phyloP scores from a whole-genome alignment of 768 basidiomycete species.

The Calocybe gangraenosa region DNA sequence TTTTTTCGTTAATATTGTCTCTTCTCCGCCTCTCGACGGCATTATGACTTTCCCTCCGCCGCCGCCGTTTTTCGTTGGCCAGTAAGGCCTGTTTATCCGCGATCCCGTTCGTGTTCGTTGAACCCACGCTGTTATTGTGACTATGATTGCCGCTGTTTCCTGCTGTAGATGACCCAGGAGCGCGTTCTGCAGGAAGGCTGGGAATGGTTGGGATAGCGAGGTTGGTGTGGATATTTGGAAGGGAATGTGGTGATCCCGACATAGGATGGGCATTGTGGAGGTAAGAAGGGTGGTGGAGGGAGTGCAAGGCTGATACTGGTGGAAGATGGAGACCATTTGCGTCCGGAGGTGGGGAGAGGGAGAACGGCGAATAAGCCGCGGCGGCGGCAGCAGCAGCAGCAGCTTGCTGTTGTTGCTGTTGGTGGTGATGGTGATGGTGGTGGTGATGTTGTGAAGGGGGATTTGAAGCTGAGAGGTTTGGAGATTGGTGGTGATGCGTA shows the following conservation, averaged over 20 bases:
- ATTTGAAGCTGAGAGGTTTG: conserved; percentile 5
- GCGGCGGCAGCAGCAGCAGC: background rate
- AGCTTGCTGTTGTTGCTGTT: background rate
- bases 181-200: background rate
- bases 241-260: conserved; percentile 11
- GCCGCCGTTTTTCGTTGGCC: conserved; percentile 78
- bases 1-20: conserved; percentile 96
- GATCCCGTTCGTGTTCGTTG: background rate
- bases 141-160: too few species aligned
- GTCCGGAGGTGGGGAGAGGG: conserved; percentile 22
- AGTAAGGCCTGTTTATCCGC: conserved; percentile 53
- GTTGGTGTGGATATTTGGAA: conserved; percentile 15
- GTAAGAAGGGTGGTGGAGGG: conserved; percentile 11
- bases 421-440: conserved; percentile 3
- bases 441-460: conserved; percentile 2
- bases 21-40: conserved; percentile 84
- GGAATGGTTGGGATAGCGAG: conserved; percentile 10
- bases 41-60: conserved; percentile 85
- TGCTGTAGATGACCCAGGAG: background rate
- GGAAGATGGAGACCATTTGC: conserved; percentile 18
- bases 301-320: conserved; percentile 16
- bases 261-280: background rate
- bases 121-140: background rate
- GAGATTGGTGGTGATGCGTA: conserved; percentile 13
- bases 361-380: conserved; percentile 22